phyloP scores from a whole-genome alignment of 2,329 filamentous ascomycete genomes.

The Alternaria infectoria region DNA sequence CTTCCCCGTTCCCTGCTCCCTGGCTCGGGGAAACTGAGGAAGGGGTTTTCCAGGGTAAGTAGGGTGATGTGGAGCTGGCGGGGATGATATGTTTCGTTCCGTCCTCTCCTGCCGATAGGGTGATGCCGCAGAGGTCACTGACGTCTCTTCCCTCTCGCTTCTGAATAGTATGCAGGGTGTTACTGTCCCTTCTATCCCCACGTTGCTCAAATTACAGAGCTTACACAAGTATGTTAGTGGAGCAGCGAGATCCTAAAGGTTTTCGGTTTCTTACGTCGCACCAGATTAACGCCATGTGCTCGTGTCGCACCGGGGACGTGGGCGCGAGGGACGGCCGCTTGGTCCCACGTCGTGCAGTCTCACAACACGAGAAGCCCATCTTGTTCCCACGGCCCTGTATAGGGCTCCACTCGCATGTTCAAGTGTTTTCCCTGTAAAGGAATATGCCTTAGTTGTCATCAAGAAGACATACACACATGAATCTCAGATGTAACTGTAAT shows the following conservation, averaged over 20 bases:
- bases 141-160: neutral
- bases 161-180: neutral
- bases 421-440: neutral
- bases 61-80: neutral
- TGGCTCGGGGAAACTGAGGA: constrained; percentile 10
- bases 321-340: neutral
- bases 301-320: constrained; percentile 5
- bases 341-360: constrained; percentile 19
- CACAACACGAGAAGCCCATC: constrained; percentile 8
- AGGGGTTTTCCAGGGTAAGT: neutral
- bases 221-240: neutral
- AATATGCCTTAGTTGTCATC: neutral
- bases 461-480: too few species aligned
- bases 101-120: neutral
- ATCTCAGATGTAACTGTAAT: too few species aligned
- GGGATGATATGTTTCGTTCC: neutral
- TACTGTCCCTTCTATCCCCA: neutral
- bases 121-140: neutral
- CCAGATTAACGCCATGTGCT: constrained; percentile 22
- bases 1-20: constrained; percentile 16
- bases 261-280: constrained; percentile 5
- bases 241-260: neutral
- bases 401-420: neutral
- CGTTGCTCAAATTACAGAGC: neutral
- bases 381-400: neutral